Evolutionary conservation across 176 grass and related monocot species (phyloP).

Genomic region (Poa annua): DNA sequence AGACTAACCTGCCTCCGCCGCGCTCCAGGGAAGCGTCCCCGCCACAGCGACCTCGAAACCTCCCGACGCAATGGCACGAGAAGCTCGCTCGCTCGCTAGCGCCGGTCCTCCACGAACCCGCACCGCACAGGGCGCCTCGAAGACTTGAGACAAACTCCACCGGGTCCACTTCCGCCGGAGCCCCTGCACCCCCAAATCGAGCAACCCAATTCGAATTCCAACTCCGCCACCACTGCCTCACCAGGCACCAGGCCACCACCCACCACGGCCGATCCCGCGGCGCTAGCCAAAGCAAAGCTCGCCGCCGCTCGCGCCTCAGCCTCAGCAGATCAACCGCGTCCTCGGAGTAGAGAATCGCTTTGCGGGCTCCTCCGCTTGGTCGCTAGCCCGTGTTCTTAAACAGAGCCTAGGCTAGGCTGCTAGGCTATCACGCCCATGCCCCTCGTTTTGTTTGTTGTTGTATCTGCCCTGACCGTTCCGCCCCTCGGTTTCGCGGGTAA

Average conservation of each 20-base stretch:
- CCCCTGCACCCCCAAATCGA: background rate
- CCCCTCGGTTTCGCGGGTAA: background rate
- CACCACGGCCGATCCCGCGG: background rate
- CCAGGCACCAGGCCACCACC: background rate
- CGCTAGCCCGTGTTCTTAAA: slow-evolving; percentile 37
- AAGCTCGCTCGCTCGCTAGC: background rate
- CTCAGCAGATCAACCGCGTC: background rate
- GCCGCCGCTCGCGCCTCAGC: background rate
- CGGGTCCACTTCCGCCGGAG: background rate
- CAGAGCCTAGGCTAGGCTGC: background rate
- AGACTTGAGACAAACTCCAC: background rate
- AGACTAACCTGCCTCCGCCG: slow-evolving; percentile 46
- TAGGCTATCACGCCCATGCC: slow-evolving; percentile 42
- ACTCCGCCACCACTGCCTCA: background rate
- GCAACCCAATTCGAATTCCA: slow-evolving; percentile 36
- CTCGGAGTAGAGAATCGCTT: background rate
- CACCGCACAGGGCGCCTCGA: background rate
- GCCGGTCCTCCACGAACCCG: background rate
- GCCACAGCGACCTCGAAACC: background rate
- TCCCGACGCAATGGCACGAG: slow-evolving; percentile 33
- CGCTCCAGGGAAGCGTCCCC: background rate
- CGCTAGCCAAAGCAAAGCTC: background rate
- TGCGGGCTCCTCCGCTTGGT: slow-evolving; percentile 10
- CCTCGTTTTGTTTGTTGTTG: slow-evolving; percentile 16
- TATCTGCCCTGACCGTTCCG: background rate